Conservation (phyloP, 345 rosid species). For the Arabidopsis suecica region DNA sequence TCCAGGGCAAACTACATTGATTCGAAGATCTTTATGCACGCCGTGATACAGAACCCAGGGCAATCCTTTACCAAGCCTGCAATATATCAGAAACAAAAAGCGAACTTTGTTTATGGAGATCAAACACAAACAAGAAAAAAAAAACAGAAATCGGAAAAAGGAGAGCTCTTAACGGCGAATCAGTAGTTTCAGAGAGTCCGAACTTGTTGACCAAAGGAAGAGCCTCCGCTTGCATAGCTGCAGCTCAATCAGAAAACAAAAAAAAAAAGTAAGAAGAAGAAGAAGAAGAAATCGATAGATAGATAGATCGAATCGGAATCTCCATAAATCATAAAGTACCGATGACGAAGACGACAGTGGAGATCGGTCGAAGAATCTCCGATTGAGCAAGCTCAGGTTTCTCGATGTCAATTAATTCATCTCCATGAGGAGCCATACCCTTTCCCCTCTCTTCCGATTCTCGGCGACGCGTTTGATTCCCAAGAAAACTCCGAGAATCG, state of each 20-base stretch:
- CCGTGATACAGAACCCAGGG: constrained; percentile 93
- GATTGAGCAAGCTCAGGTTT: constrained; percentile 44
- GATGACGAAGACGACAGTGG: constrained; percentile 75
- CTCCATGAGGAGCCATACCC: constrained; percentile 65
- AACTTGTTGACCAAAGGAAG: constrained; percentile 80
- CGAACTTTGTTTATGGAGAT: not conserved
- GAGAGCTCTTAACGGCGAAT: constrained; percentile 49
- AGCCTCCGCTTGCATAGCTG: constrained; percentile 98
- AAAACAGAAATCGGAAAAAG: not conserved
- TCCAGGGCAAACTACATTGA: constrained; percentile 83
- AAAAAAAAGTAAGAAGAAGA: not conserved
- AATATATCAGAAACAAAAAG: not conserved
- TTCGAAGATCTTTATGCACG: constrained; percentile 61
- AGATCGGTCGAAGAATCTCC: constrained; percentile 49
- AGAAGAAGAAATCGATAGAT: not conserved
- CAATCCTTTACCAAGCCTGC: constrained; percentile 80
- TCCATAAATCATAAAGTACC: constrained; percentile 50
- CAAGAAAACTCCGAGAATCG: constrained; percentile 25
- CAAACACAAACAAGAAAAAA: not conserved
- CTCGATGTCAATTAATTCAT: constrained; percentile 51
- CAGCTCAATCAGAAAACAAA: constrained; percentile 11
- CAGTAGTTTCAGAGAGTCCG: constrained; percentile 61
- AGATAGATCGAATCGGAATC: not conserved
- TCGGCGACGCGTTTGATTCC: constrained; percentile 23
- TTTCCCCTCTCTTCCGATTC: constrained; percentile 2